Conservation (phyloP, 1,139 yeast species). For the Yamadazyma sp. region DNA sequence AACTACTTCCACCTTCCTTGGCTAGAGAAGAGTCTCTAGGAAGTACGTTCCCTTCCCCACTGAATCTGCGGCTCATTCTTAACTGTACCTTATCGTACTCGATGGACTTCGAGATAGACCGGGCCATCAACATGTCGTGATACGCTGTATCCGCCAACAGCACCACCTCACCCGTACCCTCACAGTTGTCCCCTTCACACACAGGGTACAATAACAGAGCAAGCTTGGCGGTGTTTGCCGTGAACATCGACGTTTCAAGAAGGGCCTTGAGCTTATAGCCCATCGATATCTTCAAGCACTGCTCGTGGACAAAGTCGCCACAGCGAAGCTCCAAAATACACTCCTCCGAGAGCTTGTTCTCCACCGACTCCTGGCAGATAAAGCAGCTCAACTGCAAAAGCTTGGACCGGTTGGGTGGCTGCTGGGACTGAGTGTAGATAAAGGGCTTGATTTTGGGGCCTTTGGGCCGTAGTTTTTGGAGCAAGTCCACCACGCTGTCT, state of each 20-base stretch:
- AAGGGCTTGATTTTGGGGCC: slow-evolving; percentile 32
- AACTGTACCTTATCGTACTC: slow-evolving; percentile 1
- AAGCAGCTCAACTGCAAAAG: slow-evolving; percentile 23
- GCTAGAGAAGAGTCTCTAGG: too few species aligned
- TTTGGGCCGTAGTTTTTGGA: slow-evolving; percentile 20
- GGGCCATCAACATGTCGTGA: slow-evolving; percentile 7
- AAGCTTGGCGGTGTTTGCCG: slow-evolving; percentile 9
- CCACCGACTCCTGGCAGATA: slow-evolving; percentile 37
- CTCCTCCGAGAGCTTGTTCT: slow-evolving; percentile 35
- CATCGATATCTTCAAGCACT: slow-evolving; percentile 30
- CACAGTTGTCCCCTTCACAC: slow-evolving; percentile 12
- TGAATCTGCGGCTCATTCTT: background rate
- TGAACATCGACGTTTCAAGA: slow-evolving; percentile 9
- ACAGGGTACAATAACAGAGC: slow-evolving; percentile 11
- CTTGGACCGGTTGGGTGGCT: background rate
- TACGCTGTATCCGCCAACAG: slow-evolving; percentile 8
- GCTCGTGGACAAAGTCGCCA: slow-evolving; percentile 41
- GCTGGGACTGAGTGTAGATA: slow-evolving; percentile 18
- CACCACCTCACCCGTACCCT: slow-evolving; percentile 1
- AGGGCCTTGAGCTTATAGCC: slow-evolving; percentile 11
- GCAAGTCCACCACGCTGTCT: too few species aligned
- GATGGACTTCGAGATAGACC: slow-evolving; percentile 14
- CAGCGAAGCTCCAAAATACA: slow-evolving; percentile 32
- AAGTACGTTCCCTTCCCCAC: background rate
- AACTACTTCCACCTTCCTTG: too few species aligned